A percentile compares a stretch with the other conserved stretches of the same genome.
Conservation (phyloP, 176 grass and related monocot species). For the Rhipidocladum racemiflorum region DNA sequence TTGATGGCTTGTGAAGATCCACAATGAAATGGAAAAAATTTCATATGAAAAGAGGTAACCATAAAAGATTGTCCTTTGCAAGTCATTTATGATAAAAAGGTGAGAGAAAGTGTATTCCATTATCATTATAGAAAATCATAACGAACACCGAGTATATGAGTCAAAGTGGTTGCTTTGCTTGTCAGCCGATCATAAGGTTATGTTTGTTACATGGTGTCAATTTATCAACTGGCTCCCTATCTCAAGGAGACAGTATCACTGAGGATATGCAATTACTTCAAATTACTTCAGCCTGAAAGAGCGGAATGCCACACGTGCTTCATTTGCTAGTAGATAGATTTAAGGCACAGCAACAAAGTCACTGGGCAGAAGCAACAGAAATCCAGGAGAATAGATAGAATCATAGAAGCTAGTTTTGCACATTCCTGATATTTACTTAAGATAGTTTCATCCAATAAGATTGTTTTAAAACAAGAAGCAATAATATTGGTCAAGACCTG, state of each 20-base stretch:
- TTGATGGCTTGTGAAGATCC: background rate
- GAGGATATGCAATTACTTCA: constrained; percentile 18
- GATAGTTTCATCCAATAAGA: constrained; percentile 33
- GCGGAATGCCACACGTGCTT: background rate
- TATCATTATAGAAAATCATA: background rate
- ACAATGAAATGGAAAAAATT: constrained; percentile 7
- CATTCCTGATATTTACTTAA: constrained; percentile 22
- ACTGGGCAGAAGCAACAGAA: constrained; percentile 2
- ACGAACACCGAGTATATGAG: background rate
- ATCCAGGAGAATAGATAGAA: constrained; percentile 27
- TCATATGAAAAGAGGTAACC: constrained; percentile 1
- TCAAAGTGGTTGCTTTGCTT: constrained; percentile 11
- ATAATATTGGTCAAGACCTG: constrained; percentile 48
- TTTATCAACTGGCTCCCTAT: constrained; percentile 12
- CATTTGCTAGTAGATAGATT: constrained; percentile 26
- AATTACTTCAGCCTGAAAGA: constrained; percentile 15
- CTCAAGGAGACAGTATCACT: background rate
- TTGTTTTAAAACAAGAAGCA: constrained; percentile 32
- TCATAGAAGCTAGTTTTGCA: constrained; percentile 25
- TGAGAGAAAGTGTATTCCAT: background rate
- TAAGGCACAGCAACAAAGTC: constrained; percentile 13
- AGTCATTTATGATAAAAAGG: constrained; percentile 1
- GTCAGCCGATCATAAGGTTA: constrained; percentile 18
- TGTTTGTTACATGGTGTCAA: background rate
- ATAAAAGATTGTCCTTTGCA: background rate